These are phyloP conservation scores for Cladophialophora bantiana DNA, from an alignment of 2,329 filamentous ascomycete genomes.

Conservation along the genomic window DNA sequence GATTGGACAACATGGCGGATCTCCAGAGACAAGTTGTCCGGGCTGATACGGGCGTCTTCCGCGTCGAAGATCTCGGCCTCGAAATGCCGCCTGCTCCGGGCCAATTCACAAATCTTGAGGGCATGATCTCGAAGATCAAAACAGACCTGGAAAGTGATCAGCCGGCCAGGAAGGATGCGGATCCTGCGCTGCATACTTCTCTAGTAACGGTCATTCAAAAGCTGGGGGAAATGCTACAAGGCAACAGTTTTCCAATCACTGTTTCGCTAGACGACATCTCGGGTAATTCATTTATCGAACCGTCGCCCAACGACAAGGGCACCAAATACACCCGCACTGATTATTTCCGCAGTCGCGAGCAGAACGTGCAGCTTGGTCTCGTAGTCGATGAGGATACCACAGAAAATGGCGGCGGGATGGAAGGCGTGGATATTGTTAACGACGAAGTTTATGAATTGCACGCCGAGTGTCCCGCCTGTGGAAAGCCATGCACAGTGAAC, in stretches of 20 bases:
- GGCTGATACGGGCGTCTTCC: slow-evolving; percentile 83
- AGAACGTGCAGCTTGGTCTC: slow-evolving; percentile 86
- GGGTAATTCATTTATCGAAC: slow-evolving; percentile 96
- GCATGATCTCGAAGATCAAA: slow-evolving; percentile 77
- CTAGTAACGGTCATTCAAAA: slow-evolving; percentile 77
- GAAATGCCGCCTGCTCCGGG: slow-evolving; percentile 92
- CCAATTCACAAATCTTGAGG: slow-evolving; percentile 92
- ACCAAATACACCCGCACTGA: slow-evolving; percentile 89
- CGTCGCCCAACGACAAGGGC: slow-evolving; percentile 75
- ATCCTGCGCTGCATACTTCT: slow-evolving; percentile 79
- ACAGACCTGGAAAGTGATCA: slow-evolving; percentile 84
- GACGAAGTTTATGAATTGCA: slow-evolving; percentile 94
- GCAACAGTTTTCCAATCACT: slow-evolving; percentile 84
- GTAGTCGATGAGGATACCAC: slow-evolving; percentile 52
- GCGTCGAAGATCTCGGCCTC: slow-evolving; percentile 88
- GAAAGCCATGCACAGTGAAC: slow-evolving; percentile 83
- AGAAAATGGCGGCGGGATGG: slow-evolving; percentile 58
- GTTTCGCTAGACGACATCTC: slow-evolving; percentile 87
- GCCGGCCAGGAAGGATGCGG: slow-evolving; percentile 76
- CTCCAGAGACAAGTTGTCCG: slow-evolving; percentile 89
- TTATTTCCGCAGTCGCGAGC: slow-evolving; percentile 80
- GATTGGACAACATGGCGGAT: slow-evolving; percentile 74
- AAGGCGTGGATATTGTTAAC: slow-evolving; percentile 83
- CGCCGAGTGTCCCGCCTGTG: slow-evolving; percentile 88
- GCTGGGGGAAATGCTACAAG: slow-evolving; percentile 77